Evolutionary conservation across 2,329 filamentous ascomycete species (phyloP).

Genomic region (Neurospora crassa): DNA sequence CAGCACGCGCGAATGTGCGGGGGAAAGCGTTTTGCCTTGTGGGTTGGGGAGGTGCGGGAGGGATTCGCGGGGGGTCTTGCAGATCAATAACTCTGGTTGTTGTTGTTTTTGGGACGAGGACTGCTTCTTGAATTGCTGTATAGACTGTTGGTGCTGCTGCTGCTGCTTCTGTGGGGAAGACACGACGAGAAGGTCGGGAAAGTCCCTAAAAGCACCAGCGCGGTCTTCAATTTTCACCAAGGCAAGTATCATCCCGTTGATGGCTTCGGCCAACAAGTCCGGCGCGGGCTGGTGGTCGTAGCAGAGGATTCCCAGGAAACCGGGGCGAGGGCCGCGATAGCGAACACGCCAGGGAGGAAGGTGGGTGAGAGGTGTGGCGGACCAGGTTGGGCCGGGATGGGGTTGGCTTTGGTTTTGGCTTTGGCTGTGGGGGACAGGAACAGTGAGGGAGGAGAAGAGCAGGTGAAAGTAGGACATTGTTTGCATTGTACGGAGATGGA

Average conservation of each 20-base stretch:
- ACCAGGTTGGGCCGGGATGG: constrained; percentile 32
- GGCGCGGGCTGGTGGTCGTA: constrained; percentile 56
- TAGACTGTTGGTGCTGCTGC: neutral
- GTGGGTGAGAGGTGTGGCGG: constrained; percentile 43
- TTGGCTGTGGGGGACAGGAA: neutral
- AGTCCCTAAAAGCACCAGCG: constrained; percentile 34
- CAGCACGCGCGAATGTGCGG: constrained; percentile 46
- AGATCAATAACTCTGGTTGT: neutral
- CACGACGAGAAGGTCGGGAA: constrained; percentile 6
- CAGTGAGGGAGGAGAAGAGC: constrained; percentile 8
- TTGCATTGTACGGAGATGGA: constrained; percentile 64
- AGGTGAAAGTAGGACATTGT: constrained; percentile 71
- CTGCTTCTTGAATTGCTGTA: neutral
- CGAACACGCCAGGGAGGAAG: constrained; percentile 51
- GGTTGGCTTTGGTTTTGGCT: constrained; percentile 2
- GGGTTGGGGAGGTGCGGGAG: constrained; percentile 54
- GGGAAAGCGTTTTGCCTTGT: constrained; percentile 46
- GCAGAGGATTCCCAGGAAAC: constrained; percentile 56
- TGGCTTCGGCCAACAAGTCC: constrained; percentile 50
- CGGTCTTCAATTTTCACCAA: constrained; percentile 51
- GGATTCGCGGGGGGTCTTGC: constrained; percentile 26
- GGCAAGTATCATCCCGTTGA: constrained; percentile 63
- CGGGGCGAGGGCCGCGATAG: constrained; percentile 41
- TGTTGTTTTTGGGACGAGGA: constrained; percentile 1
- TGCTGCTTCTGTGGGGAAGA: neutral